Percentiles rank a stretch among this genome's conserved stretches.
phyloP scores from a whole-genome alignment of 2,329 filamentous ascomycete genomes.

The Fusarium citri region DNA sequence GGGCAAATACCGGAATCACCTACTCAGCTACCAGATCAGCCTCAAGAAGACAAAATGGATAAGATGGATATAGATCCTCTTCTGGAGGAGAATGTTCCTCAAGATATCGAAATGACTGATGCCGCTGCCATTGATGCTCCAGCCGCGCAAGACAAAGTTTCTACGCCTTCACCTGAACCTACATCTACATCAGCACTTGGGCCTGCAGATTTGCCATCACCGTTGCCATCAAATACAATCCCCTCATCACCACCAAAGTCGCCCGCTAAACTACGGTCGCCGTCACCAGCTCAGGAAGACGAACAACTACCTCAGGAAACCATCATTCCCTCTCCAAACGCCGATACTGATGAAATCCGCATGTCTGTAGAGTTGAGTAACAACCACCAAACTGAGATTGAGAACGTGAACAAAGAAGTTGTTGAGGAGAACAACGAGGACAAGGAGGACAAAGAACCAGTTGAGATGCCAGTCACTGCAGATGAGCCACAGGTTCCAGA shows the following conservation, averaged over 20 bases:
- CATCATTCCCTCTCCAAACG: constrained; percentile 6
- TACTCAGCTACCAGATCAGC: neutral
- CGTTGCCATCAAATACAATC: constrained; percentile 1
- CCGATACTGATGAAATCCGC: neutral
- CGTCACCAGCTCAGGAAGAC: constrained; percentile 8
- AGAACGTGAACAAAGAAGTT: constrained; percentile 15
- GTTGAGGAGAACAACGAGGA: constrained; percentile 14
- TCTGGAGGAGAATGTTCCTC: constrained; percentile 15
- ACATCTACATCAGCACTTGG: neutral
- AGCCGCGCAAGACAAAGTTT: neutral
- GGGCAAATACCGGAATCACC: constrained; percentile 16
- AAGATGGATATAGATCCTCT: constrained; percentile 35
- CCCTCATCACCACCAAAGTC: constrained; percentile 15
- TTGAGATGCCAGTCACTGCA: neutral
- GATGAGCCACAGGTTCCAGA: constrained; percentile 13
- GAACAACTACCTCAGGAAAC: constrained; percentile 10
- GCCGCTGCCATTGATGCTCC: constrained; percentile 1
- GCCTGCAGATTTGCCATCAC: neutral
- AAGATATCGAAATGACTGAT: constrained; percentile 40
- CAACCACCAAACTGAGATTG: neutral
- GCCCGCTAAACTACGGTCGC: neutral
- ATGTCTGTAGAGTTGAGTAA: constrained; percentile 16
- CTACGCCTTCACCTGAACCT: neutral
- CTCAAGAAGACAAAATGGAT: constrained; percentile 38
- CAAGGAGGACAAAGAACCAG: constrained; percentile 9